Conservation (phyloP, 768 basidiomycete species). For the Calvatia gigantea region DNA sequence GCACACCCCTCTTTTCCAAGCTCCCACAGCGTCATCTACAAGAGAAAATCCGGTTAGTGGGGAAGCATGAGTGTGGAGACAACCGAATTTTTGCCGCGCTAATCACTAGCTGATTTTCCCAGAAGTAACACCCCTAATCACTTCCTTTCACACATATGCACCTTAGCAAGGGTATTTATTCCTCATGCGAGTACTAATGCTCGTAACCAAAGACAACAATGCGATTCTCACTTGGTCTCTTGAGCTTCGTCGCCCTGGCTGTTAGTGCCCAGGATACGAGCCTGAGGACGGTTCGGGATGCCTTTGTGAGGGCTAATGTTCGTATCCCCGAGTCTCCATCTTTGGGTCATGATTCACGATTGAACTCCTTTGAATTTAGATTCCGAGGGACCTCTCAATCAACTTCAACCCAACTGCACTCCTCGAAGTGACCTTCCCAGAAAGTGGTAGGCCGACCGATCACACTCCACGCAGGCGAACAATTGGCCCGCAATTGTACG, state of each 20-base stretch:
- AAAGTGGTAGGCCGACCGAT: conserved; percentile 14
- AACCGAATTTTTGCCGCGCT: neutral
- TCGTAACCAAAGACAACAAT: neutral
- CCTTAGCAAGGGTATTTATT: neutral
- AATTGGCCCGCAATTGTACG: conserved; percentile 17
- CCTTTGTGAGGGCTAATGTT: conserved; percentile 25
- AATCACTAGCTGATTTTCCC: neutral
- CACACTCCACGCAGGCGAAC: conserved; percentile 21
- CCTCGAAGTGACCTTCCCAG: conserved; percentile 23
- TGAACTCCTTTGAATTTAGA: conserved; percentile 13
- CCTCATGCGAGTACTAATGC: neutral
- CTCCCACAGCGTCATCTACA: neutral
- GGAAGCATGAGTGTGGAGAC: neutral
- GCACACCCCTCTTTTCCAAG: neutral
- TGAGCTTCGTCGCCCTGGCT: conserved; percentile 7
- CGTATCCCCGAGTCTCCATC: neutral
- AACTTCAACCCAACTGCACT: conserved; percentile 21
- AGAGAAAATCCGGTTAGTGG: neutral
- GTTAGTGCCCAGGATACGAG: conserved; percentile 21
- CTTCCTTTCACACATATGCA: neutral
- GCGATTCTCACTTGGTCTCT: neutral
- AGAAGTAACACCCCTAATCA: neutral
- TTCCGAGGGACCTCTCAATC: conserved; percentile 20
- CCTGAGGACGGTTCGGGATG: conserved; percentile 18
- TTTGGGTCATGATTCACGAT: neutral